Percentiles rank a stretch among this genome's conserved stretches.
These are phyloP conservation scores for Amborella trichopoda DNA, from an alignment of 164 flowering plant species.

Conservation along the genomic window DNA sequence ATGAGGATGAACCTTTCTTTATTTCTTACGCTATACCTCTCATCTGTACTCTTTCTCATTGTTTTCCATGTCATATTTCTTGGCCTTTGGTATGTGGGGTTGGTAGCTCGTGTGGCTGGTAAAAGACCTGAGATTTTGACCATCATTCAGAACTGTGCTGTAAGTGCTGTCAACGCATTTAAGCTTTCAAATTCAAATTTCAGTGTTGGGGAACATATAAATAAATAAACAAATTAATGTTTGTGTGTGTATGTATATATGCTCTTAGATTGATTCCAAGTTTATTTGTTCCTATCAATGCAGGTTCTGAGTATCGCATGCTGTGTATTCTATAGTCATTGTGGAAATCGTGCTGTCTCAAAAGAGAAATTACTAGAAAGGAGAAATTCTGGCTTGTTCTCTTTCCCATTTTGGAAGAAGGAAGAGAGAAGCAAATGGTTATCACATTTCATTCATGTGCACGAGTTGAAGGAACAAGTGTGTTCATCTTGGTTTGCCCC, in stretches of 20 bases:
- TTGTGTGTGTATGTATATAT: too few relatives aligned
- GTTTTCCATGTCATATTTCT: slow-evolving; percentile 80
- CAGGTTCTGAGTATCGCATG: slow-evolving; percentile 97
- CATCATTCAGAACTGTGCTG: slow-evolving; percentile 92
- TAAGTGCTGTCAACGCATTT: slow-evolving; percentile 54
- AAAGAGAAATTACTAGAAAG: slow-evolving; percentile 48
- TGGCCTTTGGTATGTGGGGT: slow-evolving; percentile 95
- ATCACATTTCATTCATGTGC: slow-evolving; percentile 50
- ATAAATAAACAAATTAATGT: too few relatives aligned
- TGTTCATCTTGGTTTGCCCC: slow-evolving; percentile 99
- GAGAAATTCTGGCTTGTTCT: slow-evolving; percentile 51
- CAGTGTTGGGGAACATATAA: too few relatives aligned
- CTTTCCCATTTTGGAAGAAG: slow-evolving; percentile 44
- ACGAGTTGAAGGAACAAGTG: slow-evolving; percentile 80
- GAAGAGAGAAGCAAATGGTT: slow-evolving; percentile 70
- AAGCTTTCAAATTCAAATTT: too few relatives aligned
- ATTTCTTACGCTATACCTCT: slow-evolving; percentile 66
- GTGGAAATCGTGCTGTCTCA: slow-evolving; percentile 79
- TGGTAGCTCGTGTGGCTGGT: slow-evolving; percentile 97
- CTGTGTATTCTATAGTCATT: slow-evolving; percentile 96
- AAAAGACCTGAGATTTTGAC: slow-evolving; percentile 77
- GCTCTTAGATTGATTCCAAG: too few relatives aligned
- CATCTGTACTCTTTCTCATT: slow-evolving; percentile 79
- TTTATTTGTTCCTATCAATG: slow-evolving; percentile 9
- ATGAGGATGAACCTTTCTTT: slow-evolving; percentile 96